These are phyloP conservation scores for Saccharum officinarum DNA, from an alignment of 176 grass and related monocot genomes.

Conservation along the genomic window DNA sequence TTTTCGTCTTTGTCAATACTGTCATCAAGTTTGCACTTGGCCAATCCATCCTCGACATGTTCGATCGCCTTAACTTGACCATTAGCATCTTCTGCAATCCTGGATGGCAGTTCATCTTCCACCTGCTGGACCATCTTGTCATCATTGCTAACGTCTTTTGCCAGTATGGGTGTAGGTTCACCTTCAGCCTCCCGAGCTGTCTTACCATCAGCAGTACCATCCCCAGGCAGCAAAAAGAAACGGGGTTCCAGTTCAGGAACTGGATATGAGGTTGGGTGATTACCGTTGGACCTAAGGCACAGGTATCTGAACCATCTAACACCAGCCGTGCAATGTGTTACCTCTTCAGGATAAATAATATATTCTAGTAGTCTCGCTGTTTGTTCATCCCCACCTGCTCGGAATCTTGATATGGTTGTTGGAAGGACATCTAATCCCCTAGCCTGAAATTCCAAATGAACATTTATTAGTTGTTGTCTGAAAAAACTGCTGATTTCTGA, in stretches of 20 bases:
- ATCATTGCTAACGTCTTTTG: neutral
- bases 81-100: neutral
- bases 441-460: slow-evolving; percentile 49
- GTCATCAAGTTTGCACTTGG: slow-evolving; percentile 15
- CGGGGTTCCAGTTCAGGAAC: slow-evolving; percentile 12
- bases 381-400: slow-evolving; percentile 67
- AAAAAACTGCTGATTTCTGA: neutral
- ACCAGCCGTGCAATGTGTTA: slow-evolving; percentile 83
- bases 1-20: slow-evolving; percentile 1
- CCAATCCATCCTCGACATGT: slow-evolving; percentile 5
- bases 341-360: slow-evolving; percentile 85
- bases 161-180: neutral
- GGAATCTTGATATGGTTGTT: slow-evolving; percentile 88
- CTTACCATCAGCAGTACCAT: slow-evolving; percentile 5
- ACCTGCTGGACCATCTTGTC: neutral
- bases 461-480: slow-evolving; percentile 5
- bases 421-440: slow-evolving; percentile 93
- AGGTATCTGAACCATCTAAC: slow-evolving; percentile 90
- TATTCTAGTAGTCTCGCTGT: slow-evolving; percentile 76
- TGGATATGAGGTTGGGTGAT: neutral
- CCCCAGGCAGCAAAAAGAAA: neutral
- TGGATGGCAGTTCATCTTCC: neutral
- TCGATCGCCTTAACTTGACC: neutral
- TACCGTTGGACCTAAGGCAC: slow-evolving; percentile 34
- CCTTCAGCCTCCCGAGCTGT: neutral